Base-by-base conservation (phyloP, 1,284 basidiomycete species). In the Fistulinella staudtii region DNA sequence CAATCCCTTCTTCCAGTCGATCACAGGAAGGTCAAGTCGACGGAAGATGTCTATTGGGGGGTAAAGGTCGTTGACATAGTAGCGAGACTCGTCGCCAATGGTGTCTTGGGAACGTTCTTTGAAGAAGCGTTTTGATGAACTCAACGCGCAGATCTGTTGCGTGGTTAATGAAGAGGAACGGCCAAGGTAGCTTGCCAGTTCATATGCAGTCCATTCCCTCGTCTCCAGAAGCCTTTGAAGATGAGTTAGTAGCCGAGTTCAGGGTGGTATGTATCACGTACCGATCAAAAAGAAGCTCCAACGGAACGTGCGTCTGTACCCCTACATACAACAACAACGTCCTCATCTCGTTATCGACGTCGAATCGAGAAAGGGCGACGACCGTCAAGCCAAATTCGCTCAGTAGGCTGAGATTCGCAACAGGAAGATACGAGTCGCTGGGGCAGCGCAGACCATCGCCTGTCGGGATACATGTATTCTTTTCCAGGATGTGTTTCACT, bases 101-200 rank as follows among this genome's bases (percentile, higher is more conserved):
- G 11, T 20, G 13, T 35, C 18, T 8, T 15, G 10, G 21, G 49
- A 46, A 7, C 24, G 36, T n/a, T n/a, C n/a, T n/a, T n/a, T n/a
- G n/a, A n/a, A n/a, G n/a, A n/a, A n/a, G n/a, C n/a, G n/a, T n/a
- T n/a, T n/a, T 44, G 29, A 33, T 1, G 85, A 73, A 43, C 74
- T 75, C 15, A 98, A 72, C 5, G 84, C 75, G 3, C 81, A 75
- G 50, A 84, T 61, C 62, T 96, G 93, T 5, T 80, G 70, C 0
- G 0, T 78, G 75, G 82, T 79, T 20, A 8, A 7, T n/a, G n/a
- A n/a, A 9, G 18, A 7, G 13, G 93, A 86, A 4, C 84, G 83
- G 11, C 88, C 87, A 5, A 96, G 76, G 58, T 94, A 93, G 58
- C 83, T 85, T 51, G 85, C 79, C 10, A 93, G 71, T 31, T 88